Conservation (phyloP, 345 rosid genomes). For the Excoecaria cochinchinensis region DNA sequence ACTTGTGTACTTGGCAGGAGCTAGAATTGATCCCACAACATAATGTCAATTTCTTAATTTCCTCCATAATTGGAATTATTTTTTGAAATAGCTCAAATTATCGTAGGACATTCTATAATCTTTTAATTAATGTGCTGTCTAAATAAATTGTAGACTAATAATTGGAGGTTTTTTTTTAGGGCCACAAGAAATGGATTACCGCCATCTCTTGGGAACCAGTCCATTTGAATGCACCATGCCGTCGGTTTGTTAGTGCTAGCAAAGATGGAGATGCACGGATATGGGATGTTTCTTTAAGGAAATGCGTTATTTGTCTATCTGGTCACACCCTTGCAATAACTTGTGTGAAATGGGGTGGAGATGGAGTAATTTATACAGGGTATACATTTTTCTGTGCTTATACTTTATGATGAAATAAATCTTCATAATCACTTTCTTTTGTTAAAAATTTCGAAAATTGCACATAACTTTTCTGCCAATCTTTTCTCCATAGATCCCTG, state of each 20-base stretch:
- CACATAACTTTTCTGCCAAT: not conserved
- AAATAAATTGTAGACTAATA: conserved; percentile 8
- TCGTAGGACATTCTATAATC: not conserved
- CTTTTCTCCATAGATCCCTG: not conserved
- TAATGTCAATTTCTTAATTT: not conserved
- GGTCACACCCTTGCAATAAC: conserved; percentile 95
- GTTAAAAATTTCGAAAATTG: not conserved
- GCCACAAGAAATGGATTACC: conserved; percentile 98
- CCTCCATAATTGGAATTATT: not conserved
- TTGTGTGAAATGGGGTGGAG: conserved; percentile 99
- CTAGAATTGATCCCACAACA: not conserved
- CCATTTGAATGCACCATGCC: conserved; percentile 87
- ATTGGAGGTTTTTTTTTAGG: conserved; percentile 45
- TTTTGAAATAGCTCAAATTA: not conserved
- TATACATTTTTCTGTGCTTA: conserved; percentile 21
- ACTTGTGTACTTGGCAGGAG: not conserved
- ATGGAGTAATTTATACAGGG: conserved; percentile 90
- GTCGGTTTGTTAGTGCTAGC: conserved; percentile 93
- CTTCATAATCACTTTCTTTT: not conserved
- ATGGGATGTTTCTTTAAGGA: conserved; percentile 77
- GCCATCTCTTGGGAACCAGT: conserved; percentile 98
- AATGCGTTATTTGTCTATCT: conserved; percentile 69
- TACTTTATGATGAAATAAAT: not conserved
- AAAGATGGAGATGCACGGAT: conserved; percentile 99
- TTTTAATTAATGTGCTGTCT: conserved; percentile 2